Percentiles rank a stretch among this genome's conserved stretches.
These are phyloP conservation scores for Durio zibethinus DNA, from an alignment of 345 rosid genomes.

Conservation along the genomic window DNA sequence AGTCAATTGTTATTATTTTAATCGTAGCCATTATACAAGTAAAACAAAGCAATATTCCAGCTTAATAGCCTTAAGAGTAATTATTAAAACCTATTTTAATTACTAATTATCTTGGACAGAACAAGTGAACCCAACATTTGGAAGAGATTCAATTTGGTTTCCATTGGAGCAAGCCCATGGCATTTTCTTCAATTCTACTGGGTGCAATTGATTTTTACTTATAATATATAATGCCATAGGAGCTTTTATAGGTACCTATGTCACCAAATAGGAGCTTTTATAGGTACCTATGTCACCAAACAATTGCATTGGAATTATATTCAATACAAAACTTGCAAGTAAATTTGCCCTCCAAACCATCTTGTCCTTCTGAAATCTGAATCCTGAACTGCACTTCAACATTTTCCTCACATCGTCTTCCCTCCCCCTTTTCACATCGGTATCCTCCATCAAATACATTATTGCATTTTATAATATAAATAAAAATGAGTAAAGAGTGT, in stretches of 20 bases:
- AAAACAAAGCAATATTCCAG: not conserved
- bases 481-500: too few relatives aligned
- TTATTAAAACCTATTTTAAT: not conserved
- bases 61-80: not conserved
- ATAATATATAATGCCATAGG: not conserved
- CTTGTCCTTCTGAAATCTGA: not conserved
- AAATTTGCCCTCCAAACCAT: not conserved
- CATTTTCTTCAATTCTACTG: not conserved
- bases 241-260: not conserved
- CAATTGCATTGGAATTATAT: not conserved
- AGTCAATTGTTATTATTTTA: not conserved
- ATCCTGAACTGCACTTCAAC: not conserved
- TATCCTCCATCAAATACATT: not conserved
- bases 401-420: not conserved
- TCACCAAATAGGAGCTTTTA: too few relatives aligned
- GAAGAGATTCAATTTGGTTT: not conserved
- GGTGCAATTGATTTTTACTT: not conserved
- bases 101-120: not conserved
- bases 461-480: too few relatives aligned
- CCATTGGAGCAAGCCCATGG: not conserved
- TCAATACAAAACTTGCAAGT: not conserved
- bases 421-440: not conserved
- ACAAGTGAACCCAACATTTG: not conserved
- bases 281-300: not conserved
- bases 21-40: not conserved